Base-by-base conservation (phyloP, 805 yeast species). In the Kurtzmaniella fragi region DNA sequence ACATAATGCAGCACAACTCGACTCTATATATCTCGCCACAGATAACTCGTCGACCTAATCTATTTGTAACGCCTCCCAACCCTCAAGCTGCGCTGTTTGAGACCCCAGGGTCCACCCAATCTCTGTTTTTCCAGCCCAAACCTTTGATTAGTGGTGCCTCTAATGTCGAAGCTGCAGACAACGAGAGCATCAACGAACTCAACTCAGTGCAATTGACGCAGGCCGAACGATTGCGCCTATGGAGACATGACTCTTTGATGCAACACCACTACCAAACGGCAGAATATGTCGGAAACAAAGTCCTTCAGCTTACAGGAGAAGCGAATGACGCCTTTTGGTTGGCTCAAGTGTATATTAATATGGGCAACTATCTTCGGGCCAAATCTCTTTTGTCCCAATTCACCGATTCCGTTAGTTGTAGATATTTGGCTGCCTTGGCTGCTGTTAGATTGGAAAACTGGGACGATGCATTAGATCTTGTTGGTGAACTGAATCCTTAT, bases 261-360 rank as follows among this genome's bases (percentile, higher is more conserved):
- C 95, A 90, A 50, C 97, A 90, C 57, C 95, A 89, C 45, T 86
- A 86, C 58, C 73, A 73, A 32, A 87, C 97, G 0, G 97, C 98
- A 0, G 91, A 84, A 50, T 88, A 80, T 56, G 76, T 93, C 20
- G 98, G 96, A 12, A 96, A 93, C 62, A 91, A 90, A 52, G 86
- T 93, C 6, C 71, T 87, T 31, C 77, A 89, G 1, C 64, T 93
- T 43, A 89, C 97, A 0, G 73, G 74, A 42, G 96, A 90, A 54
- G 84, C 96, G 11, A 86, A 83, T 53, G 98, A 91, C 57, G 96
- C 96, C 9, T 91, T 88, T 59, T 90, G 97, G 96, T 70, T 91
- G 25, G 96, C 96, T 0, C 96, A 91, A 63, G 95, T 85, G 4
- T 80, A 84, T 57, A 87, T 79, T 58, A 69, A 80, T 40, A 78